Conservation (phyloP, 768 basidiomycete genomes). For the Lactifluus hygrophoroides region DNA sequence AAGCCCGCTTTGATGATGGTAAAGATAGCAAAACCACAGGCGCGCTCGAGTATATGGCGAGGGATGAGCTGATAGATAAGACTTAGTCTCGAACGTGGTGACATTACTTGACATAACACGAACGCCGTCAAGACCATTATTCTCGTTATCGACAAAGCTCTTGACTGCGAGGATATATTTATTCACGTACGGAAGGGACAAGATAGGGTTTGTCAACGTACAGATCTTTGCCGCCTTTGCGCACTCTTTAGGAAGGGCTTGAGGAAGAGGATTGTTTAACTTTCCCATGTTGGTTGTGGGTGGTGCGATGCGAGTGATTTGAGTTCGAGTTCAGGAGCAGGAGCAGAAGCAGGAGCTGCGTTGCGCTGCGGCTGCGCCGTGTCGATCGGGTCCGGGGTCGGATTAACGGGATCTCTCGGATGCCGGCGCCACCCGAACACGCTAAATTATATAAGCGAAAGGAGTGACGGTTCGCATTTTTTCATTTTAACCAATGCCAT, state of each 20-base stretch:
- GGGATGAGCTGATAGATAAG: constrained; percentile 40
- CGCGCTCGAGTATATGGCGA: constrained; percentile 43
- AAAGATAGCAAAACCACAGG: constrained; percentile 82
- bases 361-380: too few species aligned
- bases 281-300: constrained; percentile 23
- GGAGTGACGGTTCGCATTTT: too few species aligned
- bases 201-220: constrained; percentile 29
- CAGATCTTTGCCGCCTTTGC: constrained; percentile 83
- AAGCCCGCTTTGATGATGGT: constrained; percentile 71
- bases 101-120: constrained; percentile 21
- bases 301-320: too few species aligned
- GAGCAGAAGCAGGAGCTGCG: too few species aligned
- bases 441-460: too few species aligned
- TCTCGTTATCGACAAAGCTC: constrained; percentile 72
- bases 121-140: constrained; percentile 80
- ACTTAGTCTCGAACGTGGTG: not conserved
- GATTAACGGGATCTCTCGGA: too few species aligned
- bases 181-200: not conserved
- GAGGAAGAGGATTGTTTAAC: constrained; percentile 41
- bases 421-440: not conserved
- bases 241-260: constrained; percentile 74
- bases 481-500: constrained; percentile 18
- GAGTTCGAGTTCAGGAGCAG: too few species aligned
- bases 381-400: too few species aligned
- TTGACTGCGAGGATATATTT: constrained; percentile 42